Conservation (phyloP, 257 asterid genomes). For the Dorcoceras hygrometricum region DNA sequence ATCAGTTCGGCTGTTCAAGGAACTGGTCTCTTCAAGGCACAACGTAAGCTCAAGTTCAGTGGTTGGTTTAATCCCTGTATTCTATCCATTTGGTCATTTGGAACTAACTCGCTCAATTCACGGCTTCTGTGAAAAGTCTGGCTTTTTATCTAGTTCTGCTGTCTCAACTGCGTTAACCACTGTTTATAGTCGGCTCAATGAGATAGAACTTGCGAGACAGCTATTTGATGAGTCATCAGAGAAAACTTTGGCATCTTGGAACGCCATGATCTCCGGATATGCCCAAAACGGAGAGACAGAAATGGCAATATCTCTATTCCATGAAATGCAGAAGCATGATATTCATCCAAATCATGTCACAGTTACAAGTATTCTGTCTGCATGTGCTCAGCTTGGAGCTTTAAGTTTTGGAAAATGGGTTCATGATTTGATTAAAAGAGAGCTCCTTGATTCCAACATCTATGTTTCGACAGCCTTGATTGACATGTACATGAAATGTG, state of each 20-base stretch:
- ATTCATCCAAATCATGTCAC: constrained; percentile 79
- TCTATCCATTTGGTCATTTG: constrained; percentile 67
- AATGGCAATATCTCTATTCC: constrained; percentile 67
- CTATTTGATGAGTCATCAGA: constrained; percentile 64
- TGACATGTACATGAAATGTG: constrained; percentile 90
- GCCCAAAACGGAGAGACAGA: constrained; percentile 81
- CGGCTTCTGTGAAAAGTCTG: constrained; percentile 55
- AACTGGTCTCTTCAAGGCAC: constrained; percentile 46
- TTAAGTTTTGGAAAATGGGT: constrained; percentile 81
- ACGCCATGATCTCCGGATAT: constrained; percentile 92
- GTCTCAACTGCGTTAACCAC: constrained; percentile 79
- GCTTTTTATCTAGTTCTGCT: constrained; percentile 44
- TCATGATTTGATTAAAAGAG: constrained; percentile 57
- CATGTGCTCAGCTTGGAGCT: constrained; percentile 89
- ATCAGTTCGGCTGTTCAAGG: constrained; percentile 55
- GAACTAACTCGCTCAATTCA: constrained; percentile 53
- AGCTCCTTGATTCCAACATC: constrained; percentile 52
- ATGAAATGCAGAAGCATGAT: constrained; percentile 73
- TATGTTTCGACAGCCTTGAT: constrained; percentile 72
- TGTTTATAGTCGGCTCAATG: constrained; percentile 65
- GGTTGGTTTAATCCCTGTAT: constrained; percentile 75
- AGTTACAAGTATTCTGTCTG: constrained; percentile 76
- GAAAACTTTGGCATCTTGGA: constrained; percentile 78
- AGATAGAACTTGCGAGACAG: constrained; percentile 57
- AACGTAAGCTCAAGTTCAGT: constrained; percentile 63